Conservation (phyloP, 495 filamentous ascomycete species). For the Xylaria flabelliformis region DNA sequence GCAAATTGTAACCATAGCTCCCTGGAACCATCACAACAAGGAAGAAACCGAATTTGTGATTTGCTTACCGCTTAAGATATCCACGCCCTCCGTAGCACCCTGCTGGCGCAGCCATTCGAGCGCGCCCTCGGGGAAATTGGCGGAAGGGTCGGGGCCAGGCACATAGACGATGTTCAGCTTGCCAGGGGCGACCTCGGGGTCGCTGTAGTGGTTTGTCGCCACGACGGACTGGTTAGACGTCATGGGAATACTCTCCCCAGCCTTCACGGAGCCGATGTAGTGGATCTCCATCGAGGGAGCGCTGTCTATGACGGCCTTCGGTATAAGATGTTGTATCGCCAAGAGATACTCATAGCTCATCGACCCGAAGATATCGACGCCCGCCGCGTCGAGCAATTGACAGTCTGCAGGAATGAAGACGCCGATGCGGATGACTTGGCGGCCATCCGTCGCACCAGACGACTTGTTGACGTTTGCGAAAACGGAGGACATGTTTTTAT, state of each 20-base stretch:
- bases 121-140: conserved; percentile 42
- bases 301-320: conserved; percentile 44
- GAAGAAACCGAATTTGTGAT: too few species aligned
- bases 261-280: conserved; percentile 50
- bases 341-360: conserved; percentile 54
- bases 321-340: conserved; percentile 36
- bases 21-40: neutral
- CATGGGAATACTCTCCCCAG: conserved; percentile 38
- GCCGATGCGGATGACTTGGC: conserved; percentile 24
- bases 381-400: conserved; percentile 59
- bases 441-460: conserved; percentile 4
- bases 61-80: conserved; percentile 50
- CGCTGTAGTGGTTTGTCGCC: conserved; percentile 49
- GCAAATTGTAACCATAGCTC: too few species aligned
- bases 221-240: conserved; percentile 45
- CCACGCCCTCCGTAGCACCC: conserved; percentile 40
- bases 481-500: conserved; percentile 19
- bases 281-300: conserved; percentile 51
- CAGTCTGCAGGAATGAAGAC: conserved; percentile 52
- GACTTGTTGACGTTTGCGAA: conserved; percentile 19
- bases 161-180: conserved; percentile 60
- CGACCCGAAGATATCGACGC: conserved; percentile 55
- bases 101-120: conserved; percentile 56
- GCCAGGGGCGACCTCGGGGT: conserved; percentile 54
- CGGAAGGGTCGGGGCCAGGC: conserved; percentile 57